Evolutionary conservation across 768 basidiomycete genomes (phyloP).

Genomic region (Amanita subjunquillea): DNA sequence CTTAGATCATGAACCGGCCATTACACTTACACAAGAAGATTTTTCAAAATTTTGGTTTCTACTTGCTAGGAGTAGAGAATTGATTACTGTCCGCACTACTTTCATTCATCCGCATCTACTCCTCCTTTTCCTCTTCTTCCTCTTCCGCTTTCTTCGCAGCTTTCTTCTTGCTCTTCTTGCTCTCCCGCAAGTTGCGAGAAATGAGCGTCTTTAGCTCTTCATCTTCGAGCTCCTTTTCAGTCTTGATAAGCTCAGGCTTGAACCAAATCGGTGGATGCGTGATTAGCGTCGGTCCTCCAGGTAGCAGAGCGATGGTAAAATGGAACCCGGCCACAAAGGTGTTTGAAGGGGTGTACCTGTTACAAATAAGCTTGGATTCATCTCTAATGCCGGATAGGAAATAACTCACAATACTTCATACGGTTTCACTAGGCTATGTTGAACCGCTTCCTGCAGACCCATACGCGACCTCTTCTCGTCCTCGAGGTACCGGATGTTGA

Average conservation of each 20-base stretch:
- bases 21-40: neutral
- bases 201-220: constrained; percentile 76
- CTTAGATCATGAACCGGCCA: neutral
- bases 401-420: constrained; percentile 83
- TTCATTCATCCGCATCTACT: constrained; percentile 10
- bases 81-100: neutral
- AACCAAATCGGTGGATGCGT: constrained; percentile 90
- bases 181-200: constrained; percentile 72
- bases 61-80: neutral
- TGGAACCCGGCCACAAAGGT: constrained; percentile 94
- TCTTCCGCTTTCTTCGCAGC: constrained; percentile 50
- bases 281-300: constrained; percentile 81
- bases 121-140: constrained; percentile 20
- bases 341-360: constrained; percentile 68
- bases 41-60: neutral
- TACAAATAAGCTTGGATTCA: neutral
- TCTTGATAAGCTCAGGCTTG: constrained; percentile 83
- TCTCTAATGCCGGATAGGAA: neutral
- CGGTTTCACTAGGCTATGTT: constrained; percentile 87
- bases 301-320: constrained; percentile 90
- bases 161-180: constrained; percentile 90
- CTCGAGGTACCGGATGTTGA: constrained; percentile 88
- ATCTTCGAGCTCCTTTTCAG: constrained; percentile 83
- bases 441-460: constrained; percentile 92
- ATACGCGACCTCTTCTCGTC: constrained; percentile 95